Percentiles rank a stretch among this genome's conserved stretches.
Conservation (phyloP, 768 basidiomycete species). For the Mycena chlorophos region DNA sequence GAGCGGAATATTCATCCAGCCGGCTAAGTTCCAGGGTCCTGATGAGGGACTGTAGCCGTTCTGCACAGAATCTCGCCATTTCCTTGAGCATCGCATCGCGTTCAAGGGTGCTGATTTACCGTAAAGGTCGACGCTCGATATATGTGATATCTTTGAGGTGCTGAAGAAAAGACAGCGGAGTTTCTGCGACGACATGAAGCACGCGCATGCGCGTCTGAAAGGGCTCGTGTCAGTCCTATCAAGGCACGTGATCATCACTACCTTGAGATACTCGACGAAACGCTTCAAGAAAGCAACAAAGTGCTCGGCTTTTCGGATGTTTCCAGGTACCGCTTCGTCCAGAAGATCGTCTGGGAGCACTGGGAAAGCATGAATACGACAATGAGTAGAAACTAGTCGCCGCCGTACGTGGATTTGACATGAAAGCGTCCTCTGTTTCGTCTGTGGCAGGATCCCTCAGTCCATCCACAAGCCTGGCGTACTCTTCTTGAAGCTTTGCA, state of each 20-base stretch:
- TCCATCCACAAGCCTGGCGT: conserved; percentile 92
- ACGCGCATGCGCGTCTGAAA: conserved; percentile 99
- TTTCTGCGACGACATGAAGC: conserved; percentile 98
- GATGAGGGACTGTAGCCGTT: conserved; percentile 90
- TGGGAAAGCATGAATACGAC: conserved; percentile 30
- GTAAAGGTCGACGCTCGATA: conserved; percentile 89
- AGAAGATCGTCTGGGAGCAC: conserved; percentile 93
- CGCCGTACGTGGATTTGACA: conserved; percentile 42
- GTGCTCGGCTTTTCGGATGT: conserved; percentile 98
- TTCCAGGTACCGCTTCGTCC: conserved; percentile 94
- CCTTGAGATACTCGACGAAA: conserved; percentile 98
- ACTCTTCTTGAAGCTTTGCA: conserved; percentile 93
- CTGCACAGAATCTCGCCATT: conserved; percentile 83
- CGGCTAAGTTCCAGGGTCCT: conserved; percentile 87
- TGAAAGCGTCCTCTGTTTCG: conserved; percentile 67
- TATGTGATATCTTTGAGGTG: conserved; percentile 99
- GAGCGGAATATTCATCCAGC: conserved; percentile 85
- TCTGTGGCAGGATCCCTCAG: conserved; percentile 74
- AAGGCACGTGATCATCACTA: too few species aligned
- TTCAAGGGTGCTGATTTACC: conserved; percentile 55
- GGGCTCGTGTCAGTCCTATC: too few species aligned
- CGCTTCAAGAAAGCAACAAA: conserved; percentile 98
- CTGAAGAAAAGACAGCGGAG: conserved; percentile 93
- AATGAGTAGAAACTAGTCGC: not conserved
- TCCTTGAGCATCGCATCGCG: conserved; percentile 4